Percentiles rank a stretch among this genome's conserved stretches.
Evolutionary conservation across 1,284 basidiomycete species (phyloP).

Genomic region (Exsudoporus floridanus): DNA sequence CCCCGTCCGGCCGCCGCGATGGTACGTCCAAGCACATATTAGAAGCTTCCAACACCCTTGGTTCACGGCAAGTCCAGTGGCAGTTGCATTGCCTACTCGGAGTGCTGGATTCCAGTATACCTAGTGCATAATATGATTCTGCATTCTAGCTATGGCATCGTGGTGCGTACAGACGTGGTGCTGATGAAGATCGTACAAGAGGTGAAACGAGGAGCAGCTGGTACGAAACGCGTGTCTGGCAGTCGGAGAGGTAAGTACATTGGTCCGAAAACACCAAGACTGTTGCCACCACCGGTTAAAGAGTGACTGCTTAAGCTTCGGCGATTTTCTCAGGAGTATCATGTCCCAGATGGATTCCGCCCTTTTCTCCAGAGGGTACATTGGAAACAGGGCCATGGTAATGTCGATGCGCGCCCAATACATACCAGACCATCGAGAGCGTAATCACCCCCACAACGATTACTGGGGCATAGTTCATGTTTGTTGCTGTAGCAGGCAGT

Average conservation of each 20-base stretch:
- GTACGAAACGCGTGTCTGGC: too few species aligned
- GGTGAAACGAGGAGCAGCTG: too few species aligned
- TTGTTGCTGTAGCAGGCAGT: conserved; percentile 63
- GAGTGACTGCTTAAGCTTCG: too few species aligned
- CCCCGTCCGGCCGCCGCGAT: conserved; percentile 6
- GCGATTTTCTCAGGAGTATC: conserved; percentile 1
- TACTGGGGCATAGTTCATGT: conserved; percentile 78
- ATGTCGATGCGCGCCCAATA: conserved; percentile 26
- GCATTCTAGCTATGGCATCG: not conserved
- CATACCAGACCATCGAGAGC: conserved; percentile 32
- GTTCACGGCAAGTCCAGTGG: not conserved
- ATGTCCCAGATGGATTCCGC: not conserved
- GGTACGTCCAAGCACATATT: not conserved
- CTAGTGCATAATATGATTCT: not conserved
- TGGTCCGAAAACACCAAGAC: not conserved
- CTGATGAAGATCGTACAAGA: too few species aligned
- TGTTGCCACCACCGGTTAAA: too few species aligned
- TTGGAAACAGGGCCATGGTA: conserved; percentile 30
- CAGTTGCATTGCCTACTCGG: not conserved
- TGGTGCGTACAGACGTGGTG: not conserved
- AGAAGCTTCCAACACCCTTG: not conserved
- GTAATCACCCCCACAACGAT: conserved; percentile 27
- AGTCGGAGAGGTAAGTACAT: not conserved
- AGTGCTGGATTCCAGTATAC: not conserved
- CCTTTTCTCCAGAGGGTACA: conserved; percentile 13